phyloP scores from a whole-genome alignment of 2,329 filamentous ascomycete species.

The Diplodia corticola region DNA sequence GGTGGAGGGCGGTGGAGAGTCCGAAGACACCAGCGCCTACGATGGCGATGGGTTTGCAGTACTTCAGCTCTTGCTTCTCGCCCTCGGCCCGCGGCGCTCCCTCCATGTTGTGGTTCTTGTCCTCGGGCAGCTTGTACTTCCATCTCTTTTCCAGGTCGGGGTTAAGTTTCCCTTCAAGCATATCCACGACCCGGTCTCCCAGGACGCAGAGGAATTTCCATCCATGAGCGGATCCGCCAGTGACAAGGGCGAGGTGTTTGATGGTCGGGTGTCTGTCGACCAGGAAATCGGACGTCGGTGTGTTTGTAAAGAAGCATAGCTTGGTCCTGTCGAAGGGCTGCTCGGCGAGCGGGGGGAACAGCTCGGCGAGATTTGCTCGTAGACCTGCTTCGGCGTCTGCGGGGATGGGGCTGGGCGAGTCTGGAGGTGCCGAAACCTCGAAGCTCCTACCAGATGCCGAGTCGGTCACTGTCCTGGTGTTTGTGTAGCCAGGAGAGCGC shows the following conservation, averaged over 20 bases:
- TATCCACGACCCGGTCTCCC: conserved; percentile 55
- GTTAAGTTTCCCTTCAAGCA: conserved; percentile 19
- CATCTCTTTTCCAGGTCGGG: conserved; percentile 17
- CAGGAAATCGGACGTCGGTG: conserved; percentile 56
- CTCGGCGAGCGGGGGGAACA: conserved; percentile 30
- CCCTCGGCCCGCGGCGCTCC: conserved; percentile 15
- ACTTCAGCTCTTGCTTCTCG: conserved; percentile 19
- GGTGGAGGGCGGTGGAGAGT: conserved; percentile 42
- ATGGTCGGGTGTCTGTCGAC: conserved; percentile 54
- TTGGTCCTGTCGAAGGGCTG: conserved; percentile 49
- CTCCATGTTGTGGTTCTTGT: conserved; percentile 21
- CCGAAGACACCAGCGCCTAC: conserved; percentile 42
- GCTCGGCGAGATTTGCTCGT: conserved; percentile 16
- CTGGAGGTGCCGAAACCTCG: conserved; percentile 12
- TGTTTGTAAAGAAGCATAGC: conserved; percentile 61
- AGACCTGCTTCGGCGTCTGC: conserved; percentile 14
- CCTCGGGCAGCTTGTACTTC: conserved; percentile 16
- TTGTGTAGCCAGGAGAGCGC: conserved; percentile 19
- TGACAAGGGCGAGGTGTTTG: conserved; percentile 56
- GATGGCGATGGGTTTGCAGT: conserved; percentile 27
- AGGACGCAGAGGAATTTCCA: conserved; percentile 64
- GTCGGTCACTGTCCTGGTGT: conserved; percentile 1
- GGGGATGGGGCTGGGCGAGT: conserved; percentile 17
- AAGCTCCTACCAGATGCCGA: background rate
- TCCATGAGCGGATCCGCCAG: conserved; percentile 62